These are phyloP conservation scores for Pichia sp. DNA, from an alignment of 1,139 yeast species.

Conservation along the genomic window DNA sequence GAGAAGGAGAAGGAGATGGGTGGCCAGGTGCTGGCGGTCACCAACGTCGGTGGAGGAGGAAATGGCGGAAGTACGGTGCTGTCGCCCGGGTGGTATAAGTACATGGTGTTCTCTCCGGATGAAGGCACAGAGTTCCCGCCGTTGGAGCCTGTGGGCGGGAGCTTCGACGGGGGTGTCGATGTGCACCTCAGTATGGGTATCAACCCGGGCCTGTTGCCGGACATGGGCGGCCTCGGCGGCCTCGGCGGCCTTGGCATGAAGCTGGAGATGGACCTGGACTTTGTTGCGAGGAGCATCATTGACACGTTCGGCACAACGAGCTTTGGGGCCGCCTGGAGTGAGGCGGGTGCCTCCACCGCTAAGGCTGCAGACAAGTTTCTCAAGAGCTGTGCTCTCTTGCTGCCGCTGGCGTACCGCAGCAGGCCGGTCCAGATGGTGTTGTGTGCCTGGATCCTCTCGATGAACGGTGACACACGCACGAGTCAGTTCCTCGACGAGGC, in stretches of 20 bases:
- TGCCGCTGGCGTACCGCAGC: conserved; percentile 33
- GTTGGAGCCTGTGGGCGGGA: background rate
- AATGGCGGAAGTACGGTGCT: background rate
- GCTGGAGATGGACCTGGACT: background rate
- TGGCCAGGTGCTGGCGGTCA: background rate
- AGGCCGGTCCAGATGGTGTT: conserved; percentile 29
- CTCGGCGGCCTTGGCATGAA: background rate
- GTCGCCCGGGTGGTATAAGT: conserved; percentile 4
- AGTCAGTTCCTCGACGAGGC: conserved; percentile 16
- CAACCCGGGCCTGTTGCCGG: background rate
- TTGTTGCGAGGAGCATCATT: conserved; percentile 9
- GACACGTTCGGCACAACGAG: background rate
- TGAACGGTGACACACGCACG: conserved; percentile 9
- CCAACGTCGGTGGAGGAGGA: background rate
- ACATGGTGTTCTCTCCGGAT: background rate
- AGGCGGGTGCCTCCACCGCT: background rate
- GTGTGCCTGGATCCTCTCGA: conserved; percentile 18
- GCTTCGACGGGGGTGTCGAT: background rate
- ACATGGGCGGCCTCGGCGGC: background rate
- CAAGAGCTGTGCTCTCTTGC: conserved; percentile 30
- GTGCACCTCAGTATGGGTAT: background rate
- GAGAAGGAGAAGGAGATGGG: background rate
- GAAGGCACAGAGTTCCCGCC: background rate
- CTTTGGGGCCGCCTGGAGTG: background rate
- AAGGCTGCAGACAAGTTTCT: conserved; percentile 20